phyloP scores from a whole-genome alignment of 306 rosid species.

The Arachis stenosperma region DNA sequence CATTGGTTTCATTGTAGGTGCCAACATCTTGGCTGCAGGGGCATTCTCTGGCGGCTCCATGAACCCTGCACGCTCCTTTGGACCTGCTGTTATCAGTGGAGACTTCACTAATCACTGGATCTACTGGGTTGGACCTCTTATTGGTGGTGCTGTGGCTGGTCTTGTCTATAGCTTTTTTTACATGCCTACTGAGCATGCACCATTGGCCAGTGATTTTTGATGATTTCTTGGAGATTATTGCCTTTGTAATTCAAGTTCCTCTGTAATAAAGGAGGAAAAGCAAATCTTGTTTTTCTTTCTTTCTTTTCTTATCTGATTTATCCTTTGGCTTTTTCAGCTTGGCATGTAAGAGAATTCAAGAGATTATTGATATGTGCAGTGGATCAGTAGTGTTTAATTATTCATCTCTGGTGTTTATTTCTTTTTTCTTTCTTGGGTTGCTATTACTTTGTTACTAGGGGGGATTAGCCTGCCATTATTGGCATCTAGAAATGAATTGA shows the following conservation, averaged over 20 bases:
- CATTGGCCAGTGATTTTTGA: conserved; percentile 51
- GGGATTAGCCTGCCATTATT: no score
- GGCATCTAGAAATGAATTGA: background rate
- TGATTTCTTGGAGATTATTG: conserved; percentile 29
- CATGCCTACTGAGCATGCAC: conserved; percentile 62
- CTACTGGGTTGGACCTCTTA: conserved; percentile 92
- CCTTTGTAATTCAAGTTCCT: conserved; percentile 27
- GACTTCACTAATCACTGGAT: conserved; percentile 78
- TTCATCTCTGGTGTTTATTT: background rate
- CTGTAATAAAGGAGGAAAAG: conserved; percentile 42
- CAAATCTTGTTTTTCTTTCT: conserved; percentile 34
- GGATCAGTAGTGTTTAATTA: background rate
- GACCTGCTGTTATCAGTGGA: conserved; percentile 86
- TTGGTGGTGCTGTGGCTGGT: conserved; percentile 92
- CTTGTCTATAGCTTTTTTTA: conserved; percentile 61
- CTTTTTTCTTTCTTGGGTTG: background rate
- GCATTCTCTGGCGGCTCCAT: conserved; percentile 92
- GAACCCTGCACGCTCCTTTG: conserved; percentile 93
- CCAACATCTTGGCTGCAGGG: conserved; percentile 87
- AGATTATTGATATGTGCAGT: conserved; percentile 34
- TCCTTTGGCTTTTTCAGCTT: conserved; percentile 11
- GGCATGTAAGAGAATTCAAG: conserved; percentile 28
- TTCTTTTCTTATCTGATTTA: conserved; percentile 2
- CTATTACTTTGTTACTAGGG: background rate
- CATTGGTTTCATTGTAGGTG: conserved; percentile 89